Conservation (phyloP, 1,139 yeast genomes). For the Saccharomycopsis crataegensis region DNA sequence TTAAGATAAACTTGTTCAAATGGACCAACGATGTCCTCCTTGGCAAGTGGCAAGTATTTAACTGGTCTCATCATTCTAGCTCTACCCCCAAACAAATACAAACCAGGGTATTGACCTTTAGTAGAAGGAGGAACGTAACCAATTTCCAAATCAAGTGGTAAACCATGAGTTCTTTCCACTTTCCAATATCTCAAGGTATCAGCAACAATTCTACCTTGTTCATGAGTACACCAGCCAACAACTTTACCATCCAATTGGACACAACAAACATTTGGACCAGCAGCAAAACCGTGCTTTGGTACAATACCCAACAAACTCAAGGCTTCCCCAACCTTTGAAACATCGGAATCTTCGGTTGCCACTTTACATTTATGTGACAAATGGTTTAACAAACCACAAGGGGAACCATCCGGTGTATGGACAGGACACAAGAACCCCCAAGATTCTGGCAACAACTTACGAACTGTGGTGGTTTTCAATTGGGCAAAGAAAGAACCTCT, state of each 20-base stretch:
- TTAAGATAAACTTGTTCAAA: constrained; percentile 97
- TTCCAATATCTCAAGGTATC: constrained; percentile 92
- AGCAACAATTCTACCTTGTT: constrained; percentile 79
- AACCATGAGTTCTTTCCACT: constrained; percentile 66
- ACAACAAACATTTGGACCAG: constrained; percentile 83
- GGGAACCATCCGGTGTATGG: constrained; percentile 99
- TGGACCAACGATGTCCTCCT: constrained; percentile 87
- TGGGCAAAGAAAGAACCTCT: constrained; percentile 99
- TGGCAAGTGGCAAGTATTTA: constrained; percentile 76
- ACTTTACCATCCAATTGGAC: constrained; percentile 91
- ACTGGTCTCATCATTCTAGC: constrained; percentile 97
- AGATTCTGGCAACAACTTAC: constrained; percentile 93
- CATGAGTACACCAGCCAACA: constrained; percentile 91
- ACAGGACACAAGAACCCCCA: constrained; percentile 99
- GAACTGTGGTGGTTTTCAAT: constrained; percentile 92
- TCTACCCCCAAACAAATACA: constrained; percentile 82
- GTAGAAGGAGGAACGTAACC: constrained; percentile 94
- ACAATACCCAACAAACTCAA: constrained; percentile 75
- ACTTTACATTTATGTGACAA: constrained; percentile 91
- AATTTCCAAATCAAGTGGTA: constrained; percentile 82
- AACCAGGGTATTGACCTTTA: constrained; percentile 97
- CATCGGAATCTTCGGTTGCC: constrained; percentile 71
- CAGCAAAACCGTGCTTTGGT: constrained; percentile 64
- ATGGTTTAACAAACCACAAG: constrained; percentile 97
- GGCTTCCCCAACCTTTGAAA: constrained; percentile 58